Base-by-base conservation (phyloP, 805 yeast species). In the Hanseniaspora jakobsenii region DNA sequence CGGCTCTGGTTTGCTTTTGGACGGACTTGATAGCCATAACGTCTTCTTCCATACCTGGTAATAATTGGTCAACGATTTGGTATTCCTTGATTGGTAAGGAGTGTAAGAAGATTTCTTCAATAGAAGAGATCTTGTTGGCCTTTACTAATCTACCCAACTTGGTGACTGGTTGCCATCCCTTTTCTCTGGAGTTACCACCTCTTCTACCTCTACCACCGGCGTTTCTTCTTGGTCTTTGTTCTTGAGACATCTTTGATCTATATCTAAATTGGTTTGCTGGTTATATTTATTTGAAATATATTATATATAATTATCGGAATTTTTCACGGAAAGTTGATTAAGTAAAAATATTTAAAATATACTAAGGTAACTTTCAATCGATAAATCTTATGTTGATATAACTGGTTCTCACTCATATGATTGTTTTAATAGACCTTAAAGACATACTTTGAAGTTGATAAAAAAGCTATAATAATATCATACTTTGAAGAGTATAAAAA, bases 1-100 rank as follows among this genome's bases (percentile, higher is more conserved):
- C 98, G 65, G 98, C 98, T 75, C 95, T 80, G 79, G 98, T 91
- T 77, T 91, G 98, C 81, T 91, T 91, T 77, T 91, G 98, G 62
- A 91, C 98, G 60, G 98, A 94, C 77, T 89, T 81, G 77, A 91
- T 91, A 85, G 89, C 89, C 98, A 91, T 91, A 66, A 91, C 96
- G 76, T 89, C 95, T 70, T 91, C 98, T 73, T 81, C 79, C 68
- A 91, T 81, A 66, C 73, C 80, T 69, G 98, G 98, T 65, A 91
- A 77, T 70, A 91, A 77, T 66, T 78, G 78, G 77, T 91, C 98
- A 64, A 91, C 82, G 77, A 91, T 83, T 78, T 91, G 97, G 83
- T 72, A 87, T 77, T 91, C 98, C 87, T 91, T 91, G 71, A 91
- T 91, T 68, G 98, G 97, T 65, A 91, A 78, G 65, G 98, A 81